Conservation (phyloP, 2,329 filamentous ascomycete genomes). For the Aspergillus viridinutans region DNA sequence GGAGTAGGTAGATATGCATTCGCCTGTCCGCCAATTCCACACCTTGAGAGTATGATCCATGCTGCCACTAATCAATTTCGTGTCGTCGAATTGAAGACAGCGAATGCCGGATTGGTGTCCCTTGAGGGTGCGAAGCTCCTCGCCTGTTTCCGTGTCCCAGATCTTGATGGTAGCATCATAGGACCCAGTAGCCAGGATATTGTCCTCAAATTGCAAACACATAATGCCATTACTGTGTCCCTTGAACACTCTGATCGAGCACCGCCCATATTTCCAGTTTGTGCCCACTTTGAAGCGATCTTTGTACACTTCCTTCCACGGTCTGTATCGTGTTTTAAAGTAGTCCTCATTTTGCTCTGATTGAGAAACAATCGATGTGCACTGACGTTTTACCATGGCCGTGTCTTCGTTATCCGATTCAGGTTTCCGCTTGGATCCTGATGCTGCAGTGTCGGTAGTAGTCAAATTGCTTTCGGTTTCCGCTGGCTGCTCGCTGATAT, state of each 20-base stretch:
- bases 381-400: constrained; percentile 29
- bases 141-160: constrained; percentile 86
- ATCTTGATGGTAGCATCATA: constrained; percentile 95
- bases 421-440: constrained; percentile 24
- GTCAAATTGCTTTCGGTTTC: constrained; percentile 1
- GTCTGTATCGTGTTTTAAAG: constrained; percentile 54
- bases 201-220: constrained; percentile 77
- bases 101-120: constrained; percentile 83
- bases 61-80: constrained; percentile 84
- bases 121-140: constrained; percentile 76
- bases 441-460: constrained; percentile 1
- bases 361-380: constrained; percentile 20
- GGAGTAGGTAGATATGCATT: constrained; percentile 74
- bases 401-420: constrained; percentile 25
- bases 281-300: constrained; percentile 92
- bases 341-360: constrained; percentile 42
- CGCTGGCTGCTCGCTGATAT: constrained; percentile 46
- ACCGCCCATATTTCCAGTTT: constrained; percentile 96
- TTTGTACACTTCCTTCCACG: constrained; percentile 97
- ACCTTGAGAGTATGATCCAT: constrained; percentile 84
- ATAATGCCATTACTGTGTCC: constrained; percentile 87
- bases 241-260: constrained; percentile 75
- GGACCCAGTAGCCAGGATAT: constrained; percentile 85
- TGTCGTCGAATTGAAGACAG: constrained; percentile 88
- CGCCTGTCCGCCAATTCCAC: constrained; percentile 94